Evolutionary conservation across 306 rosid genomes (phyloP), one percentile per base, ranked within the genome.

Genomic region (Cucurbita argyrosperma): DNA sequence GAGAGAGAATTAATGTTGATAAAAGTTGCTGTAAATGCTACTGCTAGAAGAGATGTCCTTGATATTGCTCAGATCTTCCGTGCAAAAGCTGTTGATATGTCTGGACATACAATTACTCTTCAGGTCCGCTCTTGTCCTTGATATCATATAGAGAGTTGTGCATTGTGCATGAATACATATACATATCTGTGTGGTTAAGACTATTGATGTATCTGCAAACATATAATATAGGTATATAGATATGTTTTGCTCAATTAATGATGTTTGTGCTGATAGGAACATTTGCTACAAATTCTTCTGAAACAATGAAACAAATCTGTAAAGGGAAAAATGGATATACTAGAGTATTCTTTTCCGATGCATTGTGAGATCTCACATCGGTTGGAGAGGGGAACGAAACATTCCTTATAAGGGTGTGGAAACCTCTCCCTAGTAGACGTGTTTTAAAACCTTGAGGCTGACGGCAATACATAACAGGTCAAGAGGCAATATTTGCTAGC

Each of bases 61-160:
- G 90, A 86, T 76, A 77, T 86, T 57, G 90, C 90, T 66, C 63
- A 75, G 76, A 86, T 86, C 74, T 86, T 86, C 72, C 90, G 90
- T 10, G 90, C 87, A 18, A 86, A 83, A 77, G 87, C 87, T 15
- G 85, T 86, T 81, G 90, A 86, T 72, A 87, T 83, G 40, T 86
- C 90, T 62, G 90, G 83, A 76, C 90, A 86, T 69, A 86, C 90
- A 46, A 69, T 86, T 35, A 86, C 90, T 47, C 90, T 86, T 67
- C 84, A 86, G 84, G 90, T 86, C 39, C n/a, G 51, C 40, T 55
- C 21, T 65, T 76, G 55, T 74, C 43, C 69, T 60, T 50, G 26
- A 16, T 42, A 14, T 45, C 4, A 10, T 19, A 19, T 67, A 46
- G 38, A 19, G 54, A 72, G 40, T 72, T 18, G 4, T 38, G 39